These are phyloP conservation scores for Pleodorina starrii DNA, from an alignment of 139 green algal species.

Conservation along the genomic window DNA sequence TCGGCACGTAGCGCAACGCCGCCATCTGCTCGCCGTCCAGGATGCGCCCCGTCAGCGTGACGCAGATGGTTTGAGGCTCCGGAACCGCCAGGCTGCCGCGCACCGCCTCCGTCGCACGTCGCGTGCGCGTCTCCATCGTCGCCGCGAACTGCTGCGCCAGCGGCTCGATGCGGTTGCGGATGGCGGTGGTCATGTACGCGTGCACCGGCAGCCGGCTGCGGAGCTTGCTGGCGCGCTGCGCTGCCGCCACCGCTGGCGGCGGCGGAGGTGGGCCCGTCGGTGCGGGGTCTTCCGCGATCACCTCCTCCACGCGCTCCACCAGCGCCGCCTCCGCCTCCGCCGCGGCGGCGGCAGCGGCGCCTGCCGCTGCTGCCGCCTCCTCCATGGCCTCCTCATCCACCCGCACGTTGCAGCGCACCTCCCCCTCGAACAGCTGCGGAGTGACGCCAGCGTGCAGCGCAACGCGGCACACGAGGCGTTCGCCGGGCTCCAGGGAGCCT, in stretches of 20 bases:
- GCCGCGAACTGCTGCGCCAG: slow-evolving; percentile 43
- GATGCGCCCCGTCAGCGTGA: slow-evolving; percentile 49
- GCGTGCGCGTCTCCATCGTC: slow-evolving; percentile 38
- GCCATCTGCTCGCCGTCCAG: slow-evolving; percentile 44
- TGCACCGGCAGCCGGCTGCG: slow-evolving; percentile 57
- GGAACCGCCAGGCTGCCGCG: slow-evolving; percentile 15
- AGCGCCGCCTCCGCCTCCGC: slow-evolving; percentile 17
- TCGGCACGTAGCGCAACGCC: slow-evolving; percentile 51
- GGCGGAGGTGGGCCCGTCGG: slow-evolving; percentile 4
- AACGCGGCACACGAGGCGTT: slow-evolving; percentile 47
- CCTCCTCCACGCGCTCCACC: slow-evolving; percentile 48
- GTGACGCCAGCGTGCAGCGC: slow-evolving; percentile 44
- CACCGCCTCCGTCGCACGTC: neutral
- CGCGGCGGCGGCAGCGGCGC: neutral
- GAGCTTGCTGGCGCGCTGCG: slow-evolving; percentile 35
- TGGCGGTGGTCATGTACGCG: slow-evolving; percentile 56
- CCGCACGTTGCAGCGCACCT: slow-evolving; percentile 36
- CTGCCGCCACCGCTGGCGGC: slow-evolving; percentile 18
- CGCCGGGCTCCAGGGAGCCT: slow-evolving; percentile 49
- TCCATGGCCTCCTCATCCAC: slow-evolving; percentile 56
- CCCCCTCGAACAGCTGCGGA: slow-evolving; percentile 52
- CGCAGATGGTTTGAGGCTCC: slow-evolving; percentile 44
- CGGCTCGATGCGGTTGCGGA: slow-evolving; percentile 40
- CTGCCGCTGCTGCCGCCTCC: slow-evolving; percentile 17
- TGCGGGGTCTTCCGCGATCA: slow-evolving; percentile 34